Evolutionary conservation across 345 rosid genomes (phyloP).

Genomic region (Arabidopsis arenosa): DNA sequence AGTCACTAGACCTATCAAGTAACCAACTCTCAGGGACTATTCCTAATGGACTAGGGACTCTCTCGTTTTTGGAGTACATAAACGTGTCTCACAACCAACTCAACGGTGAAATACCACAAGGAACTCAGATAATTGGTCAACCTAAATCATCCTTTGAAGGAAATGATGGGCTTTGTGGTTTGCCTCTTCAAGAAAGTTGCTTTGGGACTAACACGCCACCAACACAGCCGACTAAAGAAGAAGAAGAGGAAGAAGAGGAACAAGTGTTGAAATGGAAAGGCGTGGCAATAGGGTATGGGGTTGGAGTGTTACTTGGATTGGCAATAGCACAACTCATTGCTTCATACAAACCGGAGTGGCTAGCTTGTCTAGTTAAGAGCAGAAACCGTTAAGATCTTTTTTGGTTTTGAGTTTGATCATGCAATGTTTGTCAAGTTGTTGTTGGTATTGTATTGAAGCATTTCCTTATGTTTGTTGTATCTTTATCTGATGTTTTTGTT

Average conservation of each 20-base stretch:
- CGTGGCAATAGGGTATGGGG: background rate
- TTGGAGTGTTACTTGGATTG: background rate
- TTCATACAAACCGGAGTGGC: background rate
- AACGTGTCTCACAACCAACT: background rate
- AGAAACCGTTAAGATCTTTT: background rate
- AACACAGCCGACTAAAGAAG: background rate
- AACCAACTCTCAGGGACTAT: background rate
- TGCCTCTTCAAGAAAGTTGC: background rate
- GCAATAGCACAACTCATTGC: background rate
- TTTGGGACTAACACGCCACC: background rate
- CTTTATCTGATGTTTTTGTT: background rate
- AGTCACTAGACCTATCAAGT: slow-evolving; percentile 1
- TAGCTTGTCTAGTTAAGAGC: background rate
- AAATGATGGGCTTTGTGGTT: background rate
- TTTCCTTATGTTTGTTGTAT: background rate
- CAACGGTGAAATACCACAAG: background rate
- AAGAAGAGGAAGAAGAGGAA: background rate
- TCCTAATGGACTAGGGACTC: background rate
- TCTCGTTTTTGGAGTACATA: background rate
- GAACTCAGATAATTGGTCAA: background rate
- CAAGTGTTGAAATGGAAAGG: background rate
- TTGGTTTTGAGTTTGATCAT: background rate
- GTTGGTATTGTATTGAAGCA: background rate
- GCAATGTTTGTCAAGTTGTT: background rate
- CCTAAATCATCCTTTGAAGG: background rate